Base-by-base conservation (phyloP, 495 filamentous ascomycete genomes). In the Tuber aestivum region DNA sequence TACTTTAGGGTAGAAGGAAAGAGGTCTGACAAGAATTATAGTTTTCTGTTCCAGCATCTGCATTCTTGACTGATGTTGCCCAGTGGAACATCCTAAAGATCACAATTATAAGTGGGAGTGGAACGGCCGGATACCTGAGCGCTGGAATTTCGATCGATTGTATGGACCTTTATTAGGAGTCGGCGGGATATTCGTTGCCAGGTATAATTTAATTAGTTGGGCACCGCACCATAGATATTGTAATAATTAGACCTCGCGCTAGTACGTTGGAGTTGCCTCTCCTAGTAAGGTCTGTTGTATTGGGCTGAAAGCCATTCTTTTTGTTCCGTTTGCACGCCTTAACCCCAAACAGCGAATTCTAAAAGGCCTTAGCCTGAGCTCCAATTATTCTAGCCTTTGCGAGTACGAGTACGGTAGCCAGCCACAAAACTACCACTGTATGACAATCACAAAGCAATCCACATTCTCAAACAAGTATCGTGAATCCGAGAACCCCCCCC, bases 71-170 rank as follows among this genome's bases (percentile, higher is more conserved):
- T 0, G 76, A 75, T 69, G 37, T 38, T 27, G 69, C 50, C 5
- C 50, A 75, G 32, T 77, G 73, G 76, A 77, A 77, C 42, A 75
- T 75, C 41, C 41, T 75, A 27, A 72, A 76, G 70, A 70, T 75
- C 20, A 75, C 70, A 45, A 32, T 72, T 48, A 77, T 77, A 37
- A 75, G 73, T 35, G 73, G 76, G 32, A 75, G 76, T 27, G 76
- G 76, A n/a, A 32, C 41, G 3, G 70, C 70, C 27, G 76, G 3
- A 23, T 77, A 77, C 56, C 42, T 77, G 41, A 77, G 72, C 45
- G 72, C 76, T 38, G 73, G 76, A 10, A 77, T 77, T 32, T 75
- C 76, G 35, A 75, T 77, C 32, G 76, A 77, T 72, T 77, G 76
- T 48, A 69, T 77, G n/a, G 76, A 72, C 73, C 69, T 75, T 21